Conservation (phyloP, 768 basidiomycete genomes). For the Boletellus ananiceps region DNA sequence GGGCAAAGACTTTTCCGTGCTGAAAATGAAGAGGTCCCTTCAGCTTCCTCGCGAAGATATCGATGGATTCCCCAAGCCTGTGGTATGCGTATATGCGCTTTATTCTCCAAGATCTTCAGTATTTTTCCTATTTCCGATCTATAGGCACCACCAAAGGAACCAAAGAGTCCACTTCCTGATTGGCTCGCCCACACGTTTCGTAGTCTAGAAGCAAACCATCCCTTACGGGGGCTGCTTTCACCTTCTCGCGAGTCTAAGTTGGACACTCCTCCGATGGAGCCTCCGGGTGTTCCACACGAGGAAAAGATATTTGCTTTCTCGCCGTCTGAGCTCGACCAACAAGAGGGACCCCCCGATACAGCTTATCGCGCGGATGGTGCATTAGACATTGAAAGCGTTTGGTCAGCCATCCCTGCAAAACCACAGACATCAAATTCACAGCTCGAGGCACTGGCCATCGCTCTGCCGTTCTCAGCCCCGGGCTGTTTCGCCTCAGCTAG, state of each 20-base stretch:
- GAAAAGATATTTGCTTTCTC: conserved; percentile 28
- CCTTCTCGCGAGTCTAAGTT: conserved; percentile 11
- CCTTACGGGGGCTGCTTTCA: conserved; percentile 31
- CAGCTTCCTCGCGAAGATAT: conserved; percentile 3
- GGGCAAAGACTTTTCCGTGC: conserved; percentile 38
- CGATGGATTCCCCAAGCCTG: conserved; percentile 6
- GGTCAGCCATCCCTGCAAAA: not conserved
- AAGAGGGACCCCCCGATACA: not conserved
- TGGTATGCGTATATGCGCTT: conserved; percentile 32
- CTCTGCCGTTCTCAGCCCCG: conserved; percentile 24
- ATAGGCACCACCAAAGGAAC: conserved; percentile 18
- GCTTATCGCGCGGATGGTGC: conserved; percentile 1
- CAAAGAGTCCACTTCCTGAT: conserved; percentile 38
- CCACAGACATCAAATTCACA: not conserved
- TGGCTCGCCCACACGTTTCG: conserved; percentile 57
- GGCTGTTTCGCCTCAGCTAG: conserved; percentile 16
- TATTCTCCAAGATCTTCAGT: conserved; percentile 9
- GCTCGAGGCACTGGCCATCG: not conserved
- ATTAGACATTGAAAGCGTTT: not conserved
- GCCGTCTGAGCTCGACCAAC: conserved; percentile 19
- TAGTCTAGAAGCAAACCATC: conserved; percentile 36
- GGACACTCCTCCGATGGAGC: not conserved
- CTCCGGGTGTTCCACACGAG: conserved; percentile 7
- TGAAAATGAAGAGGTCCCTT: conserved; percentile 36
- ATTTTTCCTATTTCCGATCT: conserved; percentile 9